phyloP scores from a whole-genome alignment of 345 rosid species.

The Euphorbia lathyris region DNA sequence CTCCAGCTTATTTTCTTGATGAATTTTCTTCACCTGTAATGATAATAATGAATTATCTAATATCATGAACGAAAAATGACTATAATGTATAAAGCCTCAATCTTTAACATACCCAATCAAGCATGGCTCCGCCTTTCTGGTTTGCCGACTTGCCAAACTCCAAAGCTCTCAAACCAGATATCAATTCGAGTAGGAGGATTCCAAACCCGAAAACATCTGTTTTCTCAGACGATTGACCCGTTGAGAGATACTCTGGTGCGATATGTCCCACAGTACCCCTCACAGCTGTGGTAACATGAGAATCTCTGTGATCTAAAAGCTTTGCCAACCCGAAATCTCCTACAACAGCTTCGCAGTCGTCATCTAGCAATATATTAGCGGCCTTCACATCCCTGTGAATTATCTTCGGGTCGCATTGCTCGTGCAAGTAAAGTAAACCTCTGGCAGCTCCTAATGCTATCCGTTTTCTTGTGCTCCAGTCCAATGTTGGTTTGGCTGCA shows the following conservation, averaged over 20 bases:
- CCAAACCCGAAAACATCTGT: conserved; percentile 97
- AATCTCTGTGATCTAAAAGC: conserved; percentile 79
- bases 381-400: conserved; percentile 97
- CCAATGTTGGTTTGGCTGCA: conserved; percentile 75
- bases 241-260: conserved; percentile 91
- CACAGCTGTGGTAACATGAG: conserved; percentile 92
- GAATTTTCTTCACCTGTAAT: conserved; percentile 77
- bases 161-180: conserved; percentile 78
- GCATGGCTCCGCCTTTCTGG: conserved; percentile 89
- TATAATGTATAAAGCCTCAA: background rate
- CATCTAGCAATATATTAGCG: conserved; percentile 89
- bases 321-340: conserved; percentile 97
- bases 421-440: conserved; percentile 88
- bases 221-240: conserved; percentile 94
- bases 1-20: conserved; percentile 86
- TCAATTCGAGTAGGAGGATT: conserved; percentile 77
- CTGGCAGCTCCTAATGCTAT: conserved; percentile 92
- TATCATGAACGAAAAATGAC: background rate
- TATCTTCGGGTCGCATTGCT: conserved; percentile 96
- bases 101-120: conserved; percentile 73
- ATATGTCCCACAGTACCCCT: conserved; percentile 97
- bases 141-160: conserved; percentile 76
- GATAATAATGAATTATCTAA: background rate
- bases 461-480: conserved; percentile 87
- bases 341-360: conserved; percentile 75